These are phyloP conservation scores for Cystobasidium tubakii DNA, from an alignment of 768 basidiomycete species.

Conservation along the genomic window DNA sequence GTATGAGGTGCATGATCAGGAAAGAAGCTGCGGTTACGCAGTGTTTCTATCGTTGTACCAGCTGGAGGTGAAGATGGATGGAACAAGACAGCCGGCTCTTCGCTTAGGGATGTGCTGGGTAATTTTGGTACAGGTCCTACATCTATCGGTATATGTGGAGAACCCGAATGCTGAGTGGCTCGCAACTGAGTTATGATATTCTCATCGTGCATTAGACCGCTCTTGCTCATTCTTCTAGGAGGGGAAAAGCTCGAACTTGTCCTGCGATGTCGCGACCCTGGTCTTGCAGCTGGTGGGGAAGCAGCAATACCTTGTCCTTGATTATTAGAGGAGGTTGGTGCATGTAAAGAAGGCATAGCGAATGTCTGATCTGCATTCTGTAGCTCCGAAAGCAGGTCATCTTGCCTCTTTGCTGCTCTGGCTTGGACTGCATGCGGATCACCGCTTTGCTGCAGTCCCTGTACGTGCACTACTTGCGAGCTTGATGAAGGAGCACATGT, in stretches of 20 bases:
- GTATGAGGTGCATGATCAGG: background rate
- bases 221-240: conserved; percentile 4
- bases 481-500: conserved; percentile 14
- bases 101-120: background rate
- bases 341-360: background rate
- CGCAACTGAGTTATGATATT: background rate
- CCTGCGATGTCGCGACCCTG: background rate
- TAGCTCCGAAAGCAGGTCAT: conserved; percentile 20
- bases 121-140: background rate
- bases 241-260: conserved; percentile 1
- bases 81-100: conserved; percentile 12
- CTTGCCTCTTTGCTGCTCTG: conserved; percentile 20
- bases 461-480: background rate
- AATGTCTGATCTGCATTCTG: conserved; percentile 31
- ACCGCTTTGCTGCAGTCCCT: background rate
- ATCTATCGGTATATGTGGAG: background rate
- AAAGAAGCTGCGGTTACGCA: conserved; percentile 14
- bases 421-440: background rate
- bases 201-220: conserved; percentile 14
- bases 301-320: background rate
- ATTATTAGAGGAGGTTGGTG: background rate
- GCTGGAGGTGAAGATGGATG: conserved; percentile 22
- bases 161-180: background rate
- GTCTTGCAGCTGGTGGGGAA: background rate
- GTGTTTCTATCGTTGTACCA: conserved; percentile 7